Percentiles rank a stretch among this genome's conserved stretches.
Evolutionary conservation across 2,329 filamentous ascomycete species (phyloP).

Genomic region (Hypoxylon sp.): DNA sequence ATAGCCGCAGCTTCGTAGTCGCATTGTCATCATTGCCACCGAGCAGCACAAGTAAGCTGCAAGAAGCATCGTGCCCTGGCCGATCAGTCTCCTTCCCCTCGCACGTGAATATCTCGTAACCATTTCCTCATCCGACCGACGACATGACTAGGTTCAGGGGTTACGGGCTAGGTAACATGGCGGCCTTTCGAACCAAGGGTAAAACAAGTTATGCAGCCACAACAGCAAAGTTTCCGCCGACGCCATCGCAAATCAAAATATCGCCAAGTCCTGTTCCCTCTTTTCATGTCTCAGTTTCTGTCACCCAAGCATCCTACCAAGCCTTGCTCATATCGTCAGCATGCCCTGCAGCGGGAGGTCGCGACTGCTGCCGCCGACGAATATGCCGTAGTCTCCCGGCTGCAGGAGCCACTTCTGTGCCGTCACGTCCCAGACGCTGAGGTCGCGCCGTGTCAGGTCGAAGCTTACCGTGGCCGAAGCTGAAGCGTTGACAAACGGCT

Average conservation of each 20-base stretch:
- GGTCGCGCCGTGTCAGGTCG: conserved; percentile 66
- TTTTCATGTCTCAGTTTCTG: no score
- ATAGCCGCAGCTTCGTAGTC: no score
- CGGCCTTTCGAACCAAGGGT: not conserved
- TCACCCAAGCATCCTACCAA: no score
- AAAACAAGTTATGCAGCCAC: not conserved
- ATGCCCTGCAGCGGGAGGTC: conserved; percentile 52
- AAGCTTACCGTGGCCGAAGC: conserved; percentile 57
- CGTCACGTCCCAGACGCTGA: conserved; percentile 71
- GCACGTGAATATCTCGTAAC: conserved; percentile 4
- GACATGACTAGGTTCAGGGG: conserved; percentile 20
- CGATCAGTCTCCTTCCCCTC: not conserved
- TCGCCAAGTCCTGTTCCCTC: no score
- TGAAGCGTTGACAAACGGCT: conserved; percentile 59
- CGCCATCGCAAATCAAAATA: not conserved
- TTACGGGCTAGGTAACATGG: not conserved
- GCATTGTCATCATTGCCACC: not conserved
- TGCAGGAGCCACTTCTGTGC: conserved; percentile 67
- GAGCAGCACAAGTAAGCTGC: not conserved
- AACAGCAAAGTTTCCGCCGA: not conserved
- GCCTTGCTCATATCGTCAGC: conserved; percentile 50
- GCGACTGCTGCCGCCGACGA: conserved; percentile 58
- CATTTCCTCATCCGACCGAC: not conserved
- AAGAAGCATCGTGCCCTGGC: not conserved
- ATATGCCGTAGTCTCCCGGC: conserved; percentile 54